A percentile compares a stretch with the other conserved stretches of the same genome.
phyloP scores from a whole-genome alignment of 2,329 filamentous ascomycete species.

The Chaetomium sp. region DNA sequence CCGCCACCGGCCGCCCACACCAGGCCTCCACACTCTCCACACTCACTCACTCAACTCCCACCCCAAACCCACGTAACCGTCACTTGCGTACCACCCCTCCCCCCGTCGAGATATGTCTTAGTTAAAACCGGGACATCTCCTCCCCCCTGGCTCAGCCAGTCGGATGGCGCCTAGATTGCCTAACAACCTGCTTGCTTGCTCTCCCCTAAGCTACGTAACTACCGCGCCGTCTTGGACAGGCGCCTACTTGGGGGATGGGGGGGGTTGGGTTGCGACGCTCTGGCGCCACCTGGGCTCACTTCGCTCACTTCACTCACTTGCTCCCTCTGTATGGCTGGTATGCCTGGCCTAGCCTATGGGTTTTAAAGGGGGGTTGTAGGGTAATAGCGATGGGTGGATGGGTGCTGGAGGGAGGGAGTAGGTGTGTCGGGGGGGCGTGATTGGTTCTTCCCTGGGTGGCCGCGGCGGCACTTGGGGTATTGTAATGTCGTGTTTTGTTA shows the following conservation, averaged over 20 bases:
- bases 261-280: no score
- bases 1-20: constrained; percentile 7
- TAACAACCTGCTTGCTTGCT: not conserved
- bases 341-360: no score
- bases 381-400: not conserved
- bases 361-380: not conserved
- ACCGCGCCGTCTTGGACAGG: not conserved
- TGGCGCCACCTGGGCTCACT: no score
- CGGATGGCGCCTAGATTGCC: not conserved
- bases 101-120: not conserved
- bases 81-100: not conserved
- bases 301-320: no score
- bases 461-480: no score
- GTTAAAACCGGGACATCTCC: not conserved
- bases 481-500: not conserved
- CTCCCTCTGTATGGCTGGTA: no score
- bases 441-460: not conserved
- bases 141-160: not conserved
- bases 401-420: not conserved
- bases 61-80: no score
- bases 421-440: not conserved
- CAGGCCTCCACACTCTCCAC: not conserved
- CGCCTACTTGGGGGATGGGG: not conserved
- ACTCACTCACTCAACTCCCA: not conserved
- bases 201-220: not conserved